These are phyloP conservation scores for Candida michaelii DNA, from an alignment of 805 yeast species.

Conservation along the genomic window DNA sequence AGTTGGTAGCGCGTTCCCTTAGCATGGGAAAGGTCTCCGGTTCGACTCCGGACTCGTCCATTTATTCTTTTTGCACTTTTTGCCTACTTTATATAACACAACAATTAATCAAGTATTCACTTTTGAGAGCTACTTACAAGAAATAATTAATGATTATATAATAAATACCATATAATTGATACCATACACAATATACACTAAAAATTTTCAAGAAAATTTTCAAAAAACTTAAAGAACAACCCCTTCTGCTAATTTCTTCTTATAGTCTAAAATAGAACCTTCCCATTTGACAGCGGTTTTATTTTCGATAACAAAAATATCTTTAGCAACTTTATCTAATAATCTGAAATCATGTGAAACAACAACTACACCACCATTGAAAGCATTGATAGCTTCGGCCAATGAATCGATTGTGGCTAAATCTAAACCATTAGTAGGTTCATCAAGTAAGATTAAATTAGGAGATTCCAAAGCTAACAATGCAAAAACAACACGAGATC, in stretches of 20 bases:
- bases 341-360: conserved; percentile 99
- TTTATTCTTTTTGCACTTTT: conserved; percentile 11
- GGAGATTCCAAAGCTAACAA: conserved; percentile 93
- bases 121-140: too few relatives aligned
- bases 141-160: not conserved
- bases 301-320: conserved; percentile 93
- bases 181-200: conserved; percentile 4
- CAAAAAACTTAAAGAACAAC: conserved; percentile 56
- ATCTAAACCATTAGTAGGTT: conserved; percentile 99
- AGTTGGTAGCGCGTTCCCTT: conserved; percentile 50
- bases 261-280: conserved; percentile 85
- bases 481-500: conserved; percentile 98
- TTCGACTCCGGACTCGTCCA: conserved; percentile 32
- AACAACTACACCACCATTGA: conserved; percentile 97
- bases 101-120: too few relatives aligned
- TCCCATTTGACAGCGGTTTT: conserved; percentile 97
- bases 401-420: conserved; percentile 97
- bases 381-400: conserved; percentile 92
- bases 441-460: conserved; percentile 91
- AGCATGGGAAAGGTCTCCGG: conserved; percentile 28
- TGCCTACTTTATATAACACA: too few relatives aligned
- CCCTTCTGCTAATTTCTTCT: conserved; percentile 89
- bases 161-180: conserved; percentile 5
- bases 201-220: not conserved
- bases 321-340: conserved; percentile 95